Conservation (phyloP, 73 alveolate genomes). For the Uronychia setigera region DNA sequence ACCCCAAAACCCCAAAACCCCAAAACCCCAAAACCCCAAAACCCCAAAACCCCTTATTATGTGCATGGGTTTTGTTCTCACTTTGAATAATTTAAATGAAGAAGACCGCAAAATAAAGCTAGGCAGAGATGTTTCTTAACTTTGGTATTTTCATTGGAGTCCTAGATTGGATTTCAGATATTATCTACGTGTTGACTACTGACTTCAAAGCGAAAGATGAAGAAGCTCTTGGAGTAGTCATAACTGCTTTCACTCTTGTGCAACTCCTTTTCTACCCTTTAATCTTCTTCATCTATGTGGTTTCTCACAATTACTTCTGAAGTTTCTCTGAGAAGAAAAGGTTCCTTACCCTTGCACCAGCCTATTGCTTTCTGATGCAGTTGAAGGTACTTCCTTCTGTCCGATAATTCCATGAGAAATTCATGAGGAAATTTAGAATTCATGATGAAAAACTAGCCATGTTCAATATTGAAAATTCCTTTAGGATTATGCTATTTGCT, state of each 20-base stretch:
- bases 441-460: constrained; percentile 7
- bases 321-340: no score
- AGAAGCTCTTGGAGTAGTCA: constrained; percentile 17
- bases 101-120: no score
- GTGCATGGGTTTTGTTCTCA: no score
- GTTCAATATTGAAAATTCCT: constrained; percentile 26
- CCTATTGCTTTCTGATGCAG: constrained; percentile 17
- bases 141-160: constrained; percentile 39
- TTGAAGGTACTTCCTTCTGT: constrained; percentile 5
- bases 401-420: constrained; percentile 17
- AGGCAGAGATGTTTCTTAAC: no score
- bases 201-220: no score
- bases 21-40: no score
- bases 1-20: no score
- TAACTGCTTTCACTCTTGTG: constrained; percentile 4
- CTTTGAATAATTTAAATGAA: no score
- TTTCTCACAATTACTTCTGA: constrained; percentile 12
- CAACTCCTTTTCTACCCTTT: constrained; percentile 32
- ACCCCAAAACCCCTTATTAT: no score
- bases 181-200: constrained; percentile 21
- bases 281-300: constrained; percentile 28
- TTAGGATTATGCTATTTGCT: constrained; percentile 23
- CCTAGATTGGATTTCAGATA: constrained; percentile 49
- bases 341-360: constrained; percentile 12
- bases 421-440: neutral